Evolutionary conservation across 1,284 basidiomycete genomes (phyloP), one percentile per base, ranked within the genome.

Genomic region (Agroathelia rolfsii): DNA sequence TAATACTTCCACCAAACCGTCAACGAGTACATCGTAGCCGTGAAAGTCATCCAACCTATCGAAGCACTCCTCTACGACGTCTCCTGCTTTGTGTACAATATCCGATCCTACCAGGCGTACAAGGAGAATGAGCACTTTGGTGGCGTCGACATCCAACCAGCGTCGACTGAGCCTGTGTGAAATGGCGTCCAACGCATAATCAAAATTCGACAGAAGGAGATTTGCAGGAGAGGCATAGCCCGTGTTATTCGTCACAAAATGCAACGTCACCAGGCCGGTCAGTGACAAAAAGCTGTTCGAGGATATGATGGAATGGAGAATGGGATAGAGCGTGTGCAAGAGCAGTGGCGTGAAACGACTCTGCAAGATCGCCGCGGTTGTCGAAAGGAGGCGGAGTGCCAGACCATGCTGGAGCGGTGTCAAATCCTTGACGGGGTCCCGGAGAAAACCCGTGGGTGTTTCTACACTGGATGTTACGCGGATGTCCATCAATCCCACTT

Each of bases 51-150:
- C 92, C 14, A 95, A 61, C 17, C 88, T 75, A 53, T 94, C 90
- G 45, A 95, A 95, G 40, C 92, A 90, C 54, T 93, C 90, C 51
- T 94, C 92, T 3, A 95, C 86, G 3, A 95, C 76, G 52, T 93
- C 92, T 13, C 82, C 77, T 3, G 92, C 88, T 39, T 80, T 76
- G 25, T 84, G 76, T 0, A 95, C 83, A 17, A 95, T 77, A 38
- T 84, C 80, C 17, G 66, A 66, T 0, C 92, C 90, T 2, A 93
- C 84, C 6, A 95, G 66, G 8, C 81, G 76, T 37, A 95, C 73
- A 50, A 94, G 76, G 11, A 89, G 61, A 12, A 76, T 72, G 10
- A 96, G 64, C 5, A 94, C 89, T 41, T 76, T 78, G 11, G 80
- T 74, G 2, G 84, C 83, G 38, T 83, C 77, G 8, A 80, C 58